Conservation (phyloP, 176 grass and related monocot genomes). For the Musa troglodytarum region DNA sequence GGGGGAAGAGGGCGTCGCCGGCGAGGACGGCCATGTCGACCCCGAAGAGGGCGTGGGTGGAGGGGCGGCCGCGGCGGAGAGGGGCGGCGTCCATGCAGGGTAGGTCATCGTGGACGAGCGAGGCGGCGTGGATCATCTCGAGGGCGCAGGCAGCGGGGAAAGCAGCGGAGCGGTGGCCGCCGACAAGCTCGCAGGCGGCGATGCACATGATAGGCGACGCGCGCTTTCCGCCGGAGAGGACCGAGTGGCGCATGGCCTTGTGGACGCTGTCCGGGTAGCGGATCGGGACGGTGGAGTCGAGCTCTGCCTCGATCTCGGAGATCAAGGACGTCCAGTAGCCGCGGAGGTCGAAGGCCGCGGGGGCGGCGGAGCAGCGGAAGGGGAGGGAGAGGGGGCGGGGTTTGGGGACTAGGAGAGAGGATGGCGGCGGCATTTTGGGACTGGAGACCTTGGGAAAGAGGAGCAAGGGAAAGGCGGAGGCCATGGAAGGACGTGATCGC, state of each 20-base stretch:
- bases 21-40: conserved; percentile 59
- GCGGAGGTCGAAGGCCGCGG: conserved; percentile 54
- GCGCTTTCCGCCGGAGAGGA: conserved; percentile 71
- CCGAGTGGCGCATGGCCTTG: conserved; percentile 72
- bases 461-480: conserved; percentile 45
- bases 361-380: conserved; percentile 21
- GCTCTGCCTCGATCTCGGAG: conserved; percentile 56
- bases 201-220: conserved; percentile 73
- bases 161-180: conserved; percentile 39
- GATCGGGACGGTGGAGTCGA: conserved; percentile 63
- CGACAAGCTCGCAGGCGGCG: conserved; percentile 79
- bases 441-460: conserved; percentile 8
- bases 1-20: conserved; percentile 77
- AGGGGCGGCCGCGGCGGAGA: conserved; percentile 57
- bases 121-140: conserved; percentile 90
- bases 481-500: conserved; percentile 27
- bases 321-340: conserved; percentile 82
- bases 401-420: conserved; percentile 19
- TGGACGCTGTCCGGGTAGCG: conserved; percentile 57
- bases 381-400: conserved; percentile 6
- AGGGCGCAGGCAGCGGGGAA: conserved; percentile 68
- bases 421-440: conserved; percentile 16
- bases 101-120: conserved; percentile 79
- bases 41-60: conserved; percentile 71
- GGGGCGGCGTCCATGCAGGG: conserved; percentile 91